Conservation (phyloP, 2,329 filamentous ascomycete species). For the Pleurostoma richardsiae region DNA sequence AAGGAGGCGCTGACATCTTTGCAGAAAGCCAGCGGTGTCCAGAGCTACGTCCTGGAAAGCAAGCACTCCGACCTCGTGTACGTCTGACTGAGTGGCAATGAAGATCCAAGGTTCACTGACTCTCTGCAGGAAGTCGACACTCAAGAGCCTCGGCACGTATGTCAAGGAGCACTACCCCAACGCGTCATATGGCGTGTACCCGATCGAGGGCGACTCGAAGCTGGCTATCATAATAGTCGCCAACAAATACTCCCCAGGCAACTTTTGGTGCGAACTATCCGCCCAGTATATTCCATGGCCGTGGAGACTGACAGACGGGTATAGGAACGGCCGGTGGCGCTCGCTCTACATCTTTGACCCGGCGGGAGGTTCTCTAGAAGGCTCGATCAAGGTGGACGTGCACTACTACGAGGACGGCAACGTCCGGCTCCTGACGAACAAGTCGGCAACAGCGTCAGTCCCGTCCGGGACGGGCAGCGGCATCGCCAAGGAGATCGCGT, state of each 20-base stretch:
- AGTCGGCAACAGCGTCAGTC: slow-evolving; percentile 61
- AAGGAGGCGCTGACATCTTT: slow-evolving; percentile 8
- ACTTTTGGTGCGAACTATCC: slow-evolving; percentile 70
- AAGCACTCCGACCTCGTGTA: slow-evolving; percentile 76
- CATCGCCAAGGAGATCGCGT: slow-evolving; percentile 72
- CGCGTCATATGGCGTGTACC: slow-evolving; percentile 77
- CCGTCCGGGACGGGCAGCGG: slow-evolving; percentile 59
- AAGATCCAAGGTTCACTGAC: too few relatives aligned
- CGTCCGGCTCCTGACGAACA: slow-evolving; percentile 86
- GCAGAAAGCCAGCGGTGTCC: slow-evolving; percentile 75
- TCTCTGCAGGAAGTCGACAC: slow-evolving; percentile 65
- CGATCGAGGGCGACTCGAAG: slow-evolving; percentile 68
- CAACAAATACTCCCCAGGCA: slow-evolving; percentile 96
- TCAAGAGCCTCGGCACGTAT: slow-evolving; percentile 72
- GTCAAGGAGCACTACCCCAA: slow-evolving; percentile 84
- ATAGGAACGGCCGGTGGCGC: slow-evolving; percentile 92
- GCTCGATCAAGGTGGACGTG: slow-evolving; percentile 86
- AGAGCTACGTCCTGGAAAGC: slow-evolving; percentile 76
- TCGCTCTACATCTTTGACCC: slow-evolving; percentile 78
- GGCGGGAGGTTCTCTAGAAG: slow-evolving; percentile 62
- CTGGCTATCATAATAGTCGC: slow-evolving; percentile 82
- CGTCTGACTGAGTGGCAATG: slow-evolving; percentile 19
- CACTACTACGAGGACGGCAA: slow-evolving; percentile 99
- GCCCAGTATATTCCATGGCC: neutral
- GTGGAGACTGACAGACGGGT: neutral